Conservation (phyloP, 768 basidiomycete species). For the Erythrobasidium yunnanense region DNA sequence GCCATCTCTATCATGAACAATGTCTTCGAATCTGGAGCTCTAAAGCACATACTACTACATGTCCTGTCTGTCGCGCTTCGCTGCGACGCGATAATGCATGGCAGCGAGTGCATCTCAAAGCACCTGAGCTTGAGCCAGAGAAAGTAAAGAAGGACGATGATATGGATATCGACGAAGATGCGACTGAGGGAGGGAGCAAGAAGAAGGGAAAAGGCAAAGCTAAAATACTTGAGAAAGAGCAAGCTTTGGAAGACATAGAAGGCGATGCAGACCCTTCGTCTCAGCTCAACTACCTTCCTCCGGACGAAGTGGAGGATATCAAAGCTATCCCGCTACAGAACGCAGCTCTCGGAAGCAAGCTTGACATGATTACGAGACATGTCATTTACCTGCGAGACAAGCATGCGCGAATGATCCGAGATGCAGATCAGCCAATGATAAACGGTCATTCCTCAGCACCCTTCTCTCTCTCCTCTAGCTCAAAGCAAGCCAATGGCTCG, state of each 20-base stretch:
- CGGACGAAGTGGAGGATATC: constrained; percentile 2
- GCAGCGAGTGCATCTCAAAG: background rate
- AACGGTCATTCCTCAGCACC: background rate
- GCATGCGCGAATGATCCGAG: constrained; percentile 1
- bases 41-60: background rate
- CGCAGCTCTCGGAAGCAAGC: constrained; percentile 18
- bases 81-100: constrained; percentile 25
- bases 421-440: background rate
- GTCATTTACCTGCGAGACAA: constrained; percentile 27
- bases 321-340: background rate
- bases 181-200: background rate
- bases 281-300: constrained; percentile 10
- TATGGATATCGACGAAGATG: background rate
- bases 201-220: background rate
- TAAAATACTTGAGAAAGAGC: background rate
- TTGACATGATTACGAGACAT: constrained; percentile 28
- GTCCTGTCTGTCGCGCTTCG: constrained; percentile 32
- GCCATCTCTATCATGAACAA: constrained; percentile 28
- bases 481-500: background rate
- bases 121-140: background rate
- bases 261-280: background rate
- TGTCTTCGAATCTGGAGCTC: constrained; percentile 33
- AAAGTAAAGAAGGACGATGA: background rate
- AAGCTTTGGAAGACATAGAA: background rate
- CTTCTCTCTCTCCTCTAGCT: background rate